phyloP scores from a whole-genome alignment of 805 yeast species.

The Kodamaea jinghongensis region DNA sequence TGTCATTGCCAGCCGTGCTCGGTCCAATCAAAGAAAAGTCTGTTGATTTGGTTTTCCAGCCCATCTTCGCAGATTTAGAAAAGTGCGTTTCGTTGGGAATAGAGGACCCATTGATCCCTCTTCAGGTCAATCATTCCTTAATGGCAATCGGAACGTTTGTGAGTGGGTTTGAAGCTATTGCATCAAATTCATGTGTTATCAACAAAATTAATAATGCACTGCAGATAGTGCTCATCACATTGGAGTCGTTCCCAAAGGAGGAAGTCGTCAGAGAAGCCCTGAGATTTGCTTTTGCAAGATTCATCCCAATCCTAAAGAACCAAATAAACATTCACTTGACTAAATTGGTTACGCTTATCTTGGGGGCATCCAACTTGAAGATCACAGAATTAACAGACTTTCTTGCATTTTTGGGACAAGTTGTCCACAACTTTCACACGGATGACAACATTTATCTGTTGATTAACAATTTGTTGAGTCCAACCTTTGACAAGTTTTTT shows the following conservation, averaged over 20 bases:
- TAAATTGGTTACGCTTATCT: conserved; percentile 62
- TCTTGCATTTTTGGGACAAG: conserved; percentile 81
- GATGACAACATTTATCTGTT: conserved; percentile 70
- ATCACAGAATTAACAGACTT: conserved; percentile 74
- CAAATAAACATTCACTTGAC: conserved; percentile 49
- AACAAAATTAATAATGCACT: conserved; percentile 59
- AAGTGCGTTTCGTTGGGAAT: conserved; percentile 44
- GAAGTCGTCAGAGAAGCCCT: conserved; percentile 80
- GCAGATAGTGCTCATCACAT: conserved; percentile 77
- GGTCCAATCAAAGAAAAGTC: conserved; percentile 38
- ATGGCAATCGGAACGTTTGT: conserved; percentile 89
- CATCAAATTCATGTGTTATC: conserved; percentile 31
- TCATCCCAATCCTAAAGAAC: conserved; percentile 69
- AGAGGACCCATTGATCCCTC: conserved; percentile 42
- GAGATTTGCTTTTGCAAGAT: conserved; percentile 81
- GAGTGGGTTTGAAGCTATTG: conserved; percentile 66
- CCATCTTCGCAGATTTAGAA: conserved; percentile 72
- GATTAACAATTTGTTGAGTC: conserved; percentile 68
- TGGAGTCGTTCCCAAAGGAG: conserved; percentile 66
- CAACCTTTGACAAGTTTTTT: conserved; percentile 67
- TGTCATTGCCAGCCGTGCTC: conserved; percentile 25
- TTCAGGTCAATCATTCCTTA: conserved; percentile 82
- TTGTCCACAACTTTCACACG: conserved; percentile 70
- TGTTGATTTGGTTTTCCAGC: conserved; percentile 67
- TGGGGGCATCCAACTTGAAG: conserved; percentile 55